Percentiles rank a stretch among this genome's conserved stretches.
Evolutionary conservation across 805 yeast species (phyloP).

Genomic region (Hanseniaspora thailandica): DNA sequence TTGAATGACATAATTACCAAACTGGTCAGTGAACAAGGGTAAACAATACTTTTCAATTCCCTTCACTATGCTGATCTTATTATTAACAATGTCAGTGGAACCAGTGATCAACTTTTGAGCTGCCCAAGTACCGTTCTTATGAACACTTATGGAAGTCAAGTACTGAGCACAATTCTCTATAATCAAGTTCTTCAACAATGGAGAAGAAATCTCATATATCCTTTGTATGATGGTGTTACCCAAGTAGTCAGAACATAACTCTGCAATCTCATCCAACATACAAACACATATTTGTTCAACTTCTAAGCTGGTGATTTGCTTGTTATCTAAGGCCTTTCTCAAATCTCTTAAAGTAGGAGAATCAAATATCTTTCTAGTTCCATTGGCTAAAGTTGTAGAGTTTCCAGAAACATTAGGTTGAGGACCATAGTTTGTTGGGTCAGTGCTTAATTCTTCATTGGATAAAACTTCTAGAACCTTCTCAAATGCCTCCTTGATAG

Average conservation of each 20-base stretch:
- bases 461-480: constrained; percentile 17
- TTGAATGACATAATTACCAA: constrained; percentile 92
- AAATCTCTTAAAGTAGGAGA: constrained; percentile 81
- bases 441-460: constrained; percentile 7
- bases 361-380: constrained; percentile 51
- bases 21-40: constrained; percentile 83
- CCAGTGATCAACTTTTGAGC: constrained; percentile 87
- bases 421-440: constrained; percentile 13
- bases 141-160: constrained; percentile 84
- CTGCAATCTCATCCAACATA: constrained; percentile 82
- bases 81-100: constrained; percentile 45
- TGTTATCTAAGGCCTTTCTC: constrained; percentile 57
- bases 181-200: constrained; percentile 67
- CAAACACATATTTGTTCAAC: constrained; percentile 72
- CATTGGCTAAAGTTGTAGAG: background rate
- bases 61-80: constrained; percentile 52
- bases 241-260: constrained; percentile 78
- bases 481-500: constrained; percentile 18
- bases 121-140: constrained; percentile 98
- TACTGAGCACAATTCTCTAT: constrained; percentile 64
- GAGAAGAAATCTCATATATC: constrained; percentile 59
- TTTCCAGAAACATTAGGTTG: background rate
- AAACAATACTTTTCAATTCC: constrained; percentile 71
- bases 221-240: constrained; percentile 96
- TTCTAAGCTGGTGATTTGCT: constrained; percentile 43